Conservation (phyloP, 495 filamentous ascomycete genomes). For the Xylaria nigripes region DNA sequence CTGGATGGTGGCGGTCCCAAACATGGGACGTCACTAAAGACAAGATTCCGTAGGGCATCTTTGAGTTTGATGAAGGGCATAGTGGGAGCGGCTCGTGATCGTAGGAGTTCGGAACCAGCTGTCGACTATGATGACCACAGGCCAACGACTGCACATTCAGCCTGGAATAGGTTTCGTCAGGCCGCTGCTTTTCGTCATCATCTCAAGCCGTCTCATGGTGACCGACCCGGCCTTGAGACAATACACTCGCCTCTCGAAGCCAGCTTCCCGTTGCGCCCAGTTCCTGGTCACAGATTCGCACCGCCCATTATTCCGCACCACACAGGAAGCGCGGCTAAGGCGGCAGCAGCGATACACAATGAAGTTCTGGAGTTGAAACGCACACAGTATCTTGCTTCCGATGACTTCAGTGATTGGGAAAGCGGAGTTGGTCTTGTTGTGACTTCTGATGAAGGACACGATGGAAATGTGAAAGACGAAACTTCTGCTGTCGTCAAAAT, state of each 20-base stretch:
- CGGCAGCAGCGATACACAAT: constrained; percentile 60
- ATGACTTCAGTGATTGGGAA: constrained; percentile 53
- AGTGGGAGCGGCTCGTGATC: constrained; percentile 37
- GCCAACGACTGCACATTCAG: constrained; percentile 40
- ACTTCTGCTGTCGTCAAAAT: constrained; percentile 23
- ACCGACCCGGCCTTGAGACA: constrained; percentile 24
- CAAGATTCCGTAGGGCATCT: constrained; percentile 43
- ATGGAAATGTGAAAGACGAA: constrained; percentile 23
- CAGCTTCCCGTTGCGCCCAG: constrained; percentile 32
- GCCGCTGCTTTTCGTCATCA: constrained; percentile 43
- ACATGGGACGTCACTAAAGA: constrained; percentile 28
- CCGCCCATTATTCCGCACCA: constrained; percentile 47
- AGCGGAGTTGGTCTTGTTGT: constrained; percentile 76
- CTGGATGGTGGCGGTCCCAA: constrained; percentile 9
- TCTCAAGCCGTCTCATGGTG: constrained; percentile 30
- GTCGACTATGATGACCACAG: constrained; percentile 26
- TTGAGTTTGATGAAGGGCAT: constrained; percentile 43
- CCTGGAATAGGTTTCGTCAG: constrained; percentile 42
- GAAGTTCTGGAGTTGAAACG: constrained; percentile 34
- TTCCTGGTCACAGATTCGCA: constrained; percentile 40
- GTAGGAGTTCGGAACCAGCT: constrained; percentile 35
- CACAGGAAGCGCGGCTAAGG: constrained; percentile 59
- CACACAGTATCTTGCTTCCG: constrained; percentile 23
- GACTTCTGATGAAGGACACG: constrained; percentile 40
- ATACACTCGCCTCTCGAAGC: constrained; percentile 26